phyloP scores from a whole-genome alignment of 2,329 filamentous ascomycete genomes.

The Colletotrichum caudatum region DNA sequence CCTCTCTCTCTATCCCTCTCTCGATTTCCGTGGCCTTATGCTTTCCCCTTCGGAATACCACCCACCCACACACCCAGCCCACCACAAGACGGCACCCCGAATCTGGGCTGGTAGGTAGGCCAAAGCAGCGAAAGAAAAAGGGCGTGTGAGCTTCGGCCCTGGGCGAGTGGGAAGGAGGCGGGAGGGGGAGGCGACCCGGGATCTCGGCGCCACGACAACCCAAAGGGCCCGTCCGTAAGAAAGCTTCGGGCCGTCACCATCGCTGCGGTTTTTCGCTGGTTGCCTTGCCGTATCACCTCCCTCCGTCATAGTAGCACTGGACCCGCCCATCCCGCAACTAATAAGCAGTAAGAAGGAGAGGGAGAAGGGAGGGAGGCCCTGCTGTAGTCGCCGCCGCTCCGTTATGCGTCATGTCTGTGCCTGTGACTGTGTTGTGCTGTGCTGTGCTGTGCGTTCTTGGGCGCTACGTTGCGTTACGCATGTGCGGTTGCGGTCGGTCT shows the following conservation, averaged over 20 bases:
- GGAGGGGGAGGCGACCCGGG: neutral
- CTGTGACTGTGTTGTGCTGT: neutral
- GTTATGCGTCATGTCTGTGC: neutral
- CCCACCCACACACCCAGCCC: neutral
- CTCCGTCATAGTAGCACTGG: neutral
- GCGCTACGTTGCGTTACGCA: neutral
- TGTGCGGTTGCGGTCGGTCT: neutral
- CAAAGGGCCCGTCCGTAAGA: constrained; percentile 5
- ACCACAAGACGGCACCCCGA: neutral
- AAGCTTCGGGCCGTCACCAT: neutral
- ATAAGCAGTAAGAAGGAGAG: neutral
- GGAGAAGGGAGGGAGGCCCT: neutral
- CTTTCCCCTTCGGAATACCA: neutral
- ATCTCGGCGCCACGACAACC: constrained; percentile 4
- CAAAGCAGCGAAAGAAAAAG: neutral
- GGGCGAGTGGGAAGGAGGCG: neutral
- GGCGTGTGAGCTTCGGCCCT: neutral
- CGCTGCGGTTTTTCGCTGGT: neutral
- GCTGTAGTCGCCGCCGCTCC: neutral
- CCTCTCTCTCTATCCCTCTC: neutral
- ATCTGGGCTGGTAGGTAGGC: neutral
- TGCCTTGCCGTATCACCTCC: neutral
- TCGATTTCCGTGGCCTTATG: neutral
- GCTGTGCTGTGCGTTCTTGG: neutral
- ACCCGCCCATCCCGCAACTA: neutral